Percentiles rank a stretch among this genome's conserved stretches.
These are phyloP conservation scores for Mycocentrospora acerina DNA, from an alignment of 2,329 filamentous ascomycete genomes.

Conservation along the genomic window DNA sequence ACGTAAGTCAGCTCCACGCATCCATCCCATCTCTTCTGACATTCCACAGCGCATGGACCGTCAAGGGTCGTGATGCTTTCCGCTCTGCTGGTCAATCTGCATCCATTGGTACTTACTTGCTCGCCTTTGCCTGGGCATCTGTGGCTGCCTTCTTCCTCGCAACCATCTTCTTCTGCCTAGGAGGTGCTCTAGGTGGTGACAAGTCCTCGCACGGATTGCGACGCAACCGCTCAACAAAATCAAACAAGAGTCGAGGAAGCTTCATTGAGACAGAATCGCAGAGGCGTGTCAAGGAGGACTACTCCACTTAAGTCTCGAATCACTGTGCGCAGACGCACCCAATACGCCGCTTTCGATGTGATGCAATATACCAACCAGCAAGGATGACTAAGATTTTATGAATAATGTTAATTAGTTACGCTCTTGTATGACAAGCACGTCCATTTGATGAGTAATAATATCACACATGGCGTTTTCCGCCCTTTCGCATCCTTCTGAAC, in stretches of 20 bases:
- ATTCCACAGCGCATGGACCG: conserved; percentile 61
- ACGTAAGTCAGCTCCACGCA: conserved; percentile 58
- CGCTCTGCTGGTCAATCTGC: conserved; percentile 57
- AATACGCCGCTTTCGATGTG: too few relatives aligned
- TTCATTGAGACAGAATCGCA: conserved; percentile 59
- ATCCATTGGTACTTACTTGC: conserved; percentile 65
- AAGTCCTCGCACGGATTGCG: conserved; percentile 34
- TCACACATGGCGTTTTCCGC: too few relatives aligned
- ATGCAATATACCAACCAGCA: neutral
- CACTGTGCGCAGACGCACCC: neutral
- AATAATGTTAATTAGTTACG: too few relatives aligned
- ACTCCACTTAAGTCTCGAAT: conserved; percentile 49
- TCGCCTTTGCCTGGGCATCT: conserved; percentile 76
- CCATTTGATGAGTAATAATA: too few relatives aligned
- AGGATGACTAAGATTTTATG: neutral
- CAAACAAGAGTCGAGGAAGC: conserved; percentile 47
- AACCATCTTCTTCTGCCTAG: conserved; percentile 66
- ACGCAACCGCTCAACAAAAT: conserved; percentile 53
- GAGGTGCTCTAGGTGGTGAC: conserved; percentile 55
- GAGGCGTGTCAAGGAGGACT: conserved; percentile 70
- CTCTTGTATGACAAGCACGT: too few relatives aligned
- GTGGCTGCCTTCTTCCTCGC: conserved; percentile 67
- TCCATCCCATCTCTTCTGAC: conserved; percentile 7
- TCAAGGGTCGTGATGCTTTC: conserved; percentile 70
- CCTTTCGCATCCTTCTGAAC: too few relatives aligned